These are phyloP conservation scores for Backusella morwellensis DNA, from an alignment of 192 early-diverging fungal species.

Conservation along the genomic window DNA sequence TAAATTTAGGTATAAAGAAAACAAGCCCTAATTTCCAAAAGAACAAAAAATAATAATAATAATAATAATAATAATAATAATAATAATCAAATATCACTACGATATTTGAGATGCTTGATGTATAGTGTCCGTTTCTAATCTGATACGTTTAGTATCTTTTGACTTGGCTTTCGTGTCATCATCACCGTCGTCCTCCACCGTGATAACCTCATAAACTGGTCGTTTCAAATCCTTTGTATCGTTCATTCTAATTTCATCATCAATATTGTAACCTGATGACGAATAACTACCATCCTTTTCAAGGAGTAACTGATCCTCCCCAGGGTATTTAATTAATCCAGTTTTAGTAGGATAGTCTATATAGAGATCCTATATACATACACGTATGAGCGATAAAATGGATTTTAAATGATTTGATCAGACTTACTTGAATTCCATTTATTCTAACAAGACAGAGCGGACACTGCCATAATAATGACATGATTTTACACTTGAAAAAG, in stretches of 20 bases:
- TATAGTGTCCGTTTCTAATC: not conserved
- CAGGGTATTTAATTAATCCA: conserved; percentile 3
- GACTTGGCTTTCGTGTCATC: not conserved
- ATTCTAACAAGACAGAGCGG: conserved; percentile 15
- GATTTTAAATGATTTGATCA: not conserved
- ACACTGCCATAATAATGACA: conserved; percentile 4
- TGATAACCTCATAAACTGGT: not conserved
- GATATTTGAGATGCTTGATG: not conserved
- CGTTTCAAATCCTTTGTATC: not conserved
- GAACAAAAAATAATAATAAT: not conserved
- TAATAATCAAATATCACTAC: not conserved
- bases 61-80: too few relatives aligned
- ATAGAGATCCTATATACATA: conserved; percentile 14
- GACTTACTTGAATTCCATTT: conserved; percentile 11
- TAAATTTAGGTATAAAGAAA: too few relatives aligned
- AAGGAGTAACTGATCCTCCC: not conserved
- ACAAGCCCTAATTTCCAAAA: not conserved
- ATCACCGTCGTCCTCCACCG: not conserved
- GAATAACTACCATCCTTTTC: not conserved
- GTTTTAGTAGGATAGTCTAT: conserved; percentile 12
- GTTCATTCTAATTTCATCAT: not conserved
- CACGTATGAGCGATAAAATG: not conserved
- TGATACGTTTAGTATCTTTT: not conserved
- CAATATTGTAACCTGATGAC: not conserved
- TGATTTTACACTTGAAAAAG: conserved; percentile 3